Percentiles rank a stretch among this genome's conserved stretches.
Evolutionary conservation across 495 filamentous ascomycete genomes (phyloP).

Genomic region (Staphylotrichum tortipilum): DNA sequence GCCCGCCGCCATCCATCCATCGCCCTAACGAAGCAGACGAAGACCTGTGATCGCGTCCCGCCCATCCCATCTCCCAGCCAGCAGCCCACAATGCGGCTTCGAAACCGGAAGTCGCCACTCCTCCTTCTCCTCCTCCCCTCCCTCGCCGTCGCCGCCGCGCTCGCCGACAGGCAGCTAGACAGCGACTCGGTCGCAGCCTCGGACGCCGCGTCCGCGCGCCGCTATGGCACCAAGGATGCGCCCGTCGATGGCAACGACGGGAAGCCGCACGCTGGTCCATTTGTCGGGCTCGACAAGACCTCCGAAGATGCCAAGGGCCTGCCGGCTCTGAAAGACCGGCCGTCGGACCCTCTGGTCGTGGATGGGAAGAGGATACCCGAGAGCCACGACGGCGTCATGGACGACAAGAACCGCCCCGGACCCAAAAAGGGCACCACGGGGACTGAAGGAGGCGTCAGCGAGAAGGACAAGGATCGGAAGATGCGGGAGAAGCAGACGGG

Average conservation of each 20-base stretch:
- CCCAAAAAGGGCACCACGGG: conserved; percentile 81
- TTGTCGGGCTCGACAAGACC: conserved; percentile 54
- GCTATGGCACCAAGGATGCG: conserved; percentile 69
- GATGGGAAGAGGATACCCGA: conserved; percentile 66
- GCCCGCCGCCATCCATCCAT: no score
- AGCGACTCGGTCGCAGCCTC: conserved; percentile 12
- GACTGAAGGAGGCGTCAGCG: conserved; percentile 76
- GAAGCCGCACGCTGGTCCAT: conserved; percentile 86
- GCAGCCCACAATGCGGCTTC: conserved; percentile 32
- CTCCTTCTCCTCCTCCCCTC: conserved; percentile 40
- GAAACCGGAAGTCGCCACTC: conserved; percentile 31
- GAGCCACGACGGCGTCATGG: conserved; percentile 84
- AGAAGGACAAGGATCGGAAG: conserved; percentile 66
- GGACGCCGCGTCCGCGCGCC: conserved; percentile 23
- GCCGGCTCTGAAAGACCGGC: conserved; percentile 39
- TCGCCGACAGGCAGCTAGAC: conserved; percentile 17
- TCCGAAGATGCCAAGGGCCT: conserved; percentile 35
- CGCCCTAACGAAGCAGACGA: no score
- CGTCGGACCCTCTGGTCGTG: conserved; percentile 36
- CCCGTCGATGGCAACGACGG: conserved; percentile 95
- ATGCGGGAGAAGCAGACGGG: conserved; percentile 51
- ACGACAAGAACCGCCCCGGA: conserved; percentile 61
- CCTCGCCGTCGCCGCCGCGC: conserved; percentile 28
- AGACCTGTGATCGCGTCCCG: no score
- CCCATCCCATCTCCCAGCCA: background rate